Evolutionary conservation across 2,329 filamentous ascomycete genomes (phyloP), one percentile per base, ranked within the genome.

Genomic region (Botrytis hyacinthi): DNA sequence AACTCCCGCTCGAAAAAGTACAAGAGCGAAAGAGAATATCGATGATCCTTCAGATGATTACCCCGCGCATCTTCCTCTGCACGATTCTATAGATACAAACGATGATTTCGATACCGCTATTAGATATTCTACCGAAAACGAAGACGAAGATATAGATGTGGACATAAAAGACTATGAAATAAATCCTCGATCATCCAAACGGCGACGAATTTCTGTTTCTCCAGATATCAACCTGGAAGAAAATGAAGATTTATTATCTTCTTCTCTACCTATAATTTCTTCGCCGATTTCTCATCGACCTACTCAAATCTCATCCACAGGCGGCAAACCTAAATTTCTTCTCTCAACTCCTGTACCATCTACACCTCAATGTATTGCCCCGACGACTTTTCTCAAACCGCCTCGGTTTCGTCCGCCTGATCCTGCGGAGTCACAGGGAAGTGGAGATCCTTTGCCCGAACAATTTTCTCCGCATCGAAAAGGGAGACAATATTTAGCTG

Each of bases 391-490:
- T 71, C 75, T 78, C 70, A 81, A 80, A 73, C 79, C 79, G 14
- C 80, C 80, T 63, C 76, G 78, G 22, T 82, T 82, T 66, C 77
- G 78, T 35, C 80, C 80, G 9, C 77, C 78, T 32, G 80, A 80
- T 66, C 75, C 73, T 16, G 61, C 74, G 0, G 74, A 76, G n/a
- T 35, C 67, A 14, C 74, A 76, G 48, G 60, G 73, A 20, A 70
- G 74, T 35, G 14, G 26, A 14, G 79, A 81, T 66, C 85, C 85
- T 0, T 80, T 86, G 0, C 86, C 87, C 0, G 85, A 87, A 59
- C 82, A 84, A 57, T 89, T 89, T 79, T 88, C 86, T 0, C 87
- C 87, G 1, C 84, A 85, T 65, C 82, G 86, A 40, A 84, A 84
- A 74, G 84, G 83, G 0, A 83, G 86, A 75, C 85, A 85, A 76